Evolutionary conservation across 805 yeast species (phyloP).

Genomic region (Teunomyces gatunensis): DNA sequence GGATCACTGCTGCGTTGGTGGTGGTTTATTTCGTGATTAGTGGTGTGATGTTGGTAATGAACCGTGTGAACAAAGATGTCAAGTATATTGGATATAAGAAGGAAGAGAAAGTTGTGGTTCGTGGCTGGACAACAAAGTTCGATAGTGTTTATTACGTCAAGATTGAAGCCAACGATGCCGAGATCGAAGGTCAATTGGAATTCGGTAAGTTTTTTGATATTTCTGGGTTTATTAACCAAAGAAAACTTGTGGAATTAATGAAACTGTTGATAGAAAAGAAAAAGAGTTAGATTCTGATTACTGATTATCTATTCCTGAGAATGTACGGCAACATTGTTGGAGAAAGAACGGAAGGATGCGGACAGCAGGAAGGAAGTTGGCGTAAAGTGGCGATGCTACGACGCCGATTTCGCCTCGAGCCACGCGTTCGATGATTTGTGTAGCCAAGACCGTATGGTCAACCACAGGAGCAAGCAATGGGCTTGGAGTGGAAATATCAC

Average conservation of each 20-base stretch:
- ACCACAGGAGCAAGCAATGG: constrained; percentile 50
- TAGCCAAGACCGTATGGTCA: constrained; percentile 36
- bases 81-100: constrained; percentile 45
- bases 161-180: constrained; percentile 28
- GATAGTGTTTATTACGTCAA: constrained; percentile 45
- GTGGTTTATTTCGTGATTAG: constrained; percentile 37
- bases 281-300: neutral
- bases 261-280: constrained; percentile 10
- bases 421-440: constrained; percentile 28
- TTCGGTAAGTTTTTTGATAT: constrained; percentile 45
- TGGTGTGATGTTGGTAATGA: constrained; percentile 29
- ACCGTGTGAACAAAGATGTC: constrained; percentile 40
- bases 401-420: constrained; percentile 41
- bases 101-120: constrained; percentile 36
- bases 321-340: constrained; percentile 34
- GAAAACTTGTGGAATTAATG: constrained; percentile 28
- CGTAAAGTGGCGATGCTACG: constrained; percentile 46
- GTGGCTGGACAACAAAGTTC: constrained; percentile 40
- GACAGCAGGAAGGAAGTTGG: constrained; percentile 42
- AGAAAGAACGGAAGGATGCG: constrained; percentile 40
- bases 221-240: constrained; percentile 43
- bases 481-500: constrained; percentile 40
- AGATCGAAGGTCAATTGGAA: constrained; percentile 21
- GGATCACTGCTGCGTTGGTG: constrained; percentile 34
- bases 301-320: constrained; percentile 33